These are phyloP conservation scores for Annulohypoxylon maeteangense DNA, from an alignment of 495 filamentous ascomycete species.

Conservation along the genomic window DNA sequence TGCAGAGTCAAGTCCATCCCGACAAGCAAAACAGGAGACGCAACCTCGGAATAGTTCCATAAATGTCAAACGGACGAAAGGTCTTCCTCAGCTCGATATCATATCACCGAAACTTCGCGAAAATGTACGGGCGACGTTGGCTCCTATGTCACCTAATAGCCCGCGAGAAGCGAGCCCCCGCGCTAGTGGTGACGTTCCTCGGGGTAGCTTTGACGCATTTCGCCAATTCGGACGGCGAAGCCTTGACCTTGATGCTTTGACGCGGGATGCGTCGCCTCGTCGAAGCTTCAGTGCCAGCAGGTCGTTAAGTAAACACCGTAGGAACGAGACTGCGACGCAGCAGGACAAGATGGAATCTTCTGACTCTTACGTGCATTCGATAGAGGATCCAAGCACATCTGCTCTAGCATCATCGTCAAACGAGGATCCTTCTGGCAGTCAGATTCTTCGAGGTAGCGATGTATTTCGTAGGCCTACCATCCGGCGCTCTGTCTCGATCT, in stretches of 20 bases:
- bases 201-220: constrained; percentile 55
- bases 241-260: constrained; percentile 57
- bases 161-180: constrained; percentile 61
- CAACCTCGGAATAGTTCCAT: constrained; percentile 26
- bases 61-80: constrained; percentile 16
- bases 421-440: constrained; percentile 87
- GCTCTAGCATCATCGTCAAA: constrained; percentile 75
- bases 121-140: constrained; percentile 71
- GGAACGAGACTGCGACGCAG: constrained; percentile 52
- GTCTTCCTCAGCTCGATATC: constrained; percentile 48
- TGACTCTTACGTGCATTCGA: constrained; percentile 80
- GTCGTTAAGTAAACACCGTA: constrained; percentile 56
- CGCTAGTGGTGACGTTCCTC: constrained; percentile 55
- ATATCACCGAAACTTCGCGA: constrained; percentile 66
- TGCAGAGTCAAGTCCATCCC: constrained; percentile 29
- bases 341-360: constrained; percentile 72
- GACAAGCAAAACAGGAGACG: constrained; percentile 14
- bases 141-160: constrained; percentile 62
- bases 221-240: constrained; percentile 62
- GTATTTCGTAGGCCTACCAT: constrained; percentile 91
- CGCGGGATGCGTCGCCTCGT: constrained; percentile 52
- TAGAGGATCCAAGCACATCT: constrained; percentile 74
- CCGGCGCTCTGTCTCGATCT: constrained; percentile 55
- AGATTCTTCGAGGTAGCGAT: constrained; percentile 86
- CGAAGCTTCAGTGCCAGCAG: constrained; percentile 69